Conservation (phyloP, 352 stramenopile genomes). For the Pythium utonaiense region DNA sequence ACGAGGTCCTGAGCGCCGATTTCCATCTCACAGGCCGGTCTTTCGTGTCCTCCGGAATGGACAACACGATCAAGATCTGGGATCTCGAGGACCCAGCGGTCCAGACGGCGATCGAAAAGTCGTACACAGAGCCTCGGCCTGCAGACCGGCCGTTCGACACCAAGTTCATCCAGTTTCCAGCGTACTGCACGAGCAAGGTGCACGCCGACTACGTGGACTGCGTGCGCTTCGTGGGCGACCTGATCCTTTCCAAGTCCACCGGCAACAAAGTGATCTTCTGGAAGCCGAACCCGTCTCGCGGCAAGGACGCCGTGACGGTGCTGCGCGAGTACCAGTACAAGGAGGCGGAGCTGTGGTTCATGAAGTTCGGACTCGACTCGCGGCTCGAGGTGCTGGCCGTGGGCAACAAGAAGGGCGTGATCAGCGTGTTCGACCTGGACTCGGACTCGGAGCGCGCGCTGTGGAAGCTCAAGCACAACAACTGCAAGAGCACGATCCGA, state of each 20-base stretch:
- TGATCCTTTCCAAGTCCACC: constrained; percentile 81
- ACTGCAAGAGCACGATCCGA: constrained; percentile 74
- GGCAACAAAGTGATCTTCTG: constrained; percentile 90
- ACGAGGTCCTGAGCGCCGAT: constrained; percentile 88
- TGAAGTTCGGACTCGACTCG: constrained; percentile 80
- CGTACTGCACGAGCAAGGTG: constrained; percentile 89
- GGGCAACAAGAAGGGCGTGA: constrained; percentile 77
- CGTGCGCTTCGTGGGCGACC: constrained; percentile 71
- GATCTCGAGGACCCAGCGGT: constrained; percentile 74
- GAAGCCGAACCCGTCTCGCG: constrained; percentile 84
- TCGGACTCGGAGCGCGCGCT: constrained; percentile 61
- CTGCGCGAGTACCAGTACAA: constrained; percentile 82
- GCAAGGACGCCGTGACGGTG: constrained; percentile 77
- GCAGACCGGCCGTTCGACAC: constrained; percentile 71
- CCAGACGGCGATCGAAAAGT: constrained; percentile 69
- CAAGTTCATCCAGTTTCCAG: constrained; percentile 88
- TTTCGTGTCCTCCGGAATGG: constrained; percentile 89
- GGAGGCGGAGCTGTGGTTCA: constrained; percentile 83
- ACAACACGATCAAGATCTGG: constrained; percentile 95
- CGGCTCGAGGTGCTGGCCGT: constrained; percentile 74
- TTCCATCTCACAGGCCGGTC: constrained; percentile 85
- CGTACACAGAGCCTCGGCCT: constrained; percentile 64
- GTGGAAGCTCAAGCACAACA: constrained; percentile 70
- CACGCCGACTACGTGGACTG: constrained; percentile 92
- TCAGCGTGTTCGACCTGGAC: constrained; percentile 80